Percentiles rank a stretch among this genome's conserved stretches.
These are phyloP conservation scores for Rhizopogon vulgaris DNA, from an alignment of 768 basidiomycete genomes.

Conservation along the genomic window DNA sequence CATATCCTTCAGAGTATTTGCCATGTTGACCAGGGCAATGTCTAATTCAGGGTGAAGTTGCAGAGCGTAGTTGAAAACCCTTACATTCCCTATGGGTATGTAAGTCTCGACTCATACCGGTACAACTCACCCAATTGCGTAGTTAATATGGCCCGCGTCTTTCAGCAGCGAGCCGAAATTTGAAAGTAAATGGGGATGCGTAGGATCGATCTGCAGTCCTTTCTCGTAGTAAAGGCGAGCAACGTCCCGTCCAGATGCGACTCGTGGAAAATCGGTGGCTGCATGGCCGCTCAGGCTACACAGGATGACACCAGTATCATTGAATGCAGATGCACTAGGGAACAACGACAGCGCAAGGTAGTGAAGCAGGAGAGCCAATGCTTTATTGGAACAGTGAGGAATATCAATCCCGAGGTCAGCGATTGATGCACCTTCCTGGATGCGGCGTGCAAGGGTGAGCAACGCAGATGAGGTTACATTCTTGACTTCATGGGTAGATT, in stretches of 20 bases:
- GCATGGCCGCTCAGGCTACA: slow-evolving; percentile 27
- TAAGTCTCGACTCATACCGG: not conserved
- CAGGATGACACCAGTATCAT: slow-evolving; percentile 45
- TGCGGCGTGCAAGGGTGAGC: slow-evolving; percentile 39
- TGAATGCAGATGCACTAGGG: slow-evolving; percentile 40
- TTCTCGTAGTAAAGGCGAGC: slow-evolving; percentile 40
- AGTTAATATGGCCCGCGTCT: slow-evolving; percentile 36
- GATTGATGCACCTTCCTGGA: slow-evolving; percentile 29
- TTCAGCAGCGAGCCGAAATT: slow-evolving; percentile 47
- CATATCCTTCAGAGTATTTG: slow-evolving; percentile 43
- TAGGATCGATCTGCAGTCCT: slow-evolving; percentile 37
- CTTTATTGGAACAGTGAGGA: slow-evolving; percentile 27
- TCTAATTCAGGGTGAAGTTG: slow-evolving; percentile 40
- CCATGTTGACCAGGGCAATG: slow-evolving; percentile 46
- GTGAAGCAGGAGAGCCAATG: slow-evolving; percentile 38
- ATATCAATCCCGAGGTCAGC: slow-evolving; percentile 19
- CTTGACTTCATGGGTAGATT: slow-evolving; percentile 18
- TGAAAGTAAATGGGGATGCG: slow-evolving; percentile 44
- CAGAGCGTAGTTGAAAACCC: slow-evolving; percentile 36
- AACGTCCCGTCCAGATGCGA: slow-evolving; percentile 26
- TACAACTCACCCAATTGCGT: slow-evolving; percentile 35
- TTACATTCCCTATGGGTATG: slow-evolving; percentile 10
- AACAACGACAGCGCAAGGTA: slow-evolving; percentile 40
- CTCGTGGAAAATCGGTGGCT: slow-evolving; percentile 13
- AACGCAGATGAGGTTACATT: slow-evolving; percentile 34